Evolutionary conservation across 2,329 filamentous ascomycete species (phyloP), one percentile per base, ranked within the genome.

Genomic region (Hymenoscyphus albidus): DNA sequence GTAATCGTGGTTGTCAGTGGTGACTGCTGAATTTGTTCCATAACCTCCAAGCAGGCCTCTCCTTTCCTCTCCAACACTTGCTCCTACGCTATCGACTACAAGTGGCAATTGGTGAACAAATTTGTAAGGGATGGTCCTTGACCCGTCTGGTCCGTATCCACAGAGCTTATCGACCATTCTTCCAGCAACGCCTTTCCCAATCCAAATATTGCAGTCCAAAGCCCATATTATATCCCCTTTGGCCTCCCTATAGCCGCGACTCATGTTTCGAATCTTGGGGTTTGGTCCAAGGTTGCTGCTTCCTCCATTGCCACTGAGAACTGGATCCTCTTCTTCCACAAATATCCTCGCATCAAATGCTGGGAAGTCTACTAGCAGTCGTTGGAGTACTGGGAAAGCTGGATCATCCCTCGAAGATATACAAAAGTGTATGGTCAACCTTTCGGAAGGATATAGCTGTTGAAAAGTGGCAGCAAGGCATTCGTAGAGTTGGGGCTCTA

Each of bases 191-290:
- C 90, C 90, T 55, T 81, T 86, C 5, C 87, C 87, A 42, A 97
- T 84, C 95, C 96, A 99, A 61, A 99, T 88, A 74, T 99, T 99
- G 80, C 93, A 97, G 78, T 99, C 95, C 22, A 96, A 85, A 60
- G 97, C 88, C 95, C 95, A 99, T 27, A 99, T 83, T 32, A 98
- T 83, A 74, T 97, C 93, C 1, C 91, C 89, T 68, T 89, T 88
- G 1, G 93, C 92, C 74, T 98, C 93, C 35, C 93, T 82, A 75
- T 97, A 99, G 2, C 92, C 93, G 55, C 92, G 86, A 75, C 93
- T 97, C 82, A 98, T 92, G 76, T 99, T 99, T 60, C 95, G 84
- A 71, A 99, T 96, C 80, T 99, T 99, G n/a, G 95, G 95, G 74
- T 99, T 99, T 1, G 95, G 95, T 0, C 96, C 96, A 64, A 98